Evolutionary conservation across 768 basidiomycete species (phyloP), one percentile per base, ranked within the genome.

Genomic region (Hemileccinum impolitum): DNA sequence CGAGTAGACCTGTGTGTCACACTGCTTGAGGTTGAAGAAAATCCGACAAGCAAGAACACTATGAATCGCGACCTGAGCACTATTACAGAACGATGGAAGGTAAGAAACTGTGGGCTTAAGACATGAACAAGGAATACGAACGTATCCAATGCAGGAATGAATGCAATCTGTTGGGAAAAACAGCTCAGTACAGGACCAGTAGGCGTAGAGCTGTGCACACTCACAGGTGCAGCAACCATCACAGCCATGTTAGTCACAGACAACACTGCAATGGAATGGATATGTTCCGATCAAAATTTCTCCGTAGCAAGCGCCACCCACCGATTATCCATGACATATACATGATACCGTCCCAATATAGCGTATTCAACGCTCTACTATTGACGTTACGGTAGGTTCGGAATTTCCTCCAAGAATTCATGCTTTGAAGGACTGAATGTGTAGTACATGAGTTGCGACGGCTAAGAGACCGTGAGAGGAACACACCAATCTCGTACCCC

Each of bases 41-140:
- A 65, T 68, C 18, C 66, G 53, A 39, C 51, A 58, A 28, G 60
- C 52, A 10, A 65, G 54, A 10, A 68, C 39, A 21, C 64, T 42
- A 13, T 66, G 64, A 30, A 65, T 34, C 2, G 58, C 66, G 21
- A 68, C 50, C 40, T 66, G 63, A 3, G 64, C 64, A 14, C 63
- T 64, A 25, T 54, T 21, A 40, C 23, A 6, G 23, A 23, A 23
- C 23, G 6, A 35, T 3, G 31, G 32, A 25, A n/a, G 17, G 35
- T 64, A 10, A 62, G 53, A 49, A 30, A 50, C 12, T 2, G 9
- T 3, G n/a, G 14, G 3, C 3, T 19, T 14, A 11, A 28, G 15
- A 17, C 14, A 25, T 3, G 15, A 23, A 23, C 6, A 23, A 19
- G 15, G 9, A 30, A 13, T 35, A 64, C 61, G 34, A 30, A 62